Base-by-base conservation (phyloP, 2,329 filamentous ascomycete species). In the Didymellaceae sp. region DNA sequence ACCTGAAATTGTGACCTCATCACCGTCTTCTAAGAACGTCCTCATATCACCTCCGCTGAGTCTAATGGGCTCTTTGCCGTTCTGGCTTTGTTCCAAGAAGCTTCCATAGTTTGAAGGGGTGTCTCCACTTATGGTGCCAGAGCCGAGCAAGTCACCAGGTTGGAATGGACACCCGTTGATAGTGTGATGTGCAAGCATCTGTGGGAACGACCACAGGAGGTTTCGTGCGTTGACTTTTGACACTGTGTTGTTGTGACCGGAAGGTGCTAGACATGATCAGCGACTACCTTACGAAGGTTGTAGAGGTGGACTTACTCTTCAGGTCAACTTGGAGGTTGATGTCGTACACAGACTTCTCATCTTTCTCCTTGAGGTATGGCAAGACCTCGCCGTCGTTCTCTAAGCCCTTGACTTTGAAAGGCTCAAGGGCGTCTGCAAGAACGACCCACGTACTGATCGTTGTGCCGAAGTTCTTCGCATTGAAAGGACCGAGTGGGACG, bases 361-460 rank as follows among this genome's bases (percentile, higher is more conserved):
- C 78, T 58, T 78, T 80, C 66, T 91, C 86, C 51, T 80, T 80
- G 33, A 94, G 72, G 65, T 89, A 89, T 0, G 83, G 82, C 18
- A 88, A 71, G 3, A 87, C 59, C 17, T 80, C 70, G 0, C 76
- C 76, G 37, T 83, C 78, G 55, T 84, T 85, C 14, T 78, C 75
- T 3, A 88, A 68, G 5, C 82, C 84, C 7, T 75, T 63, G 0
- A 78, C 74, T 26, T 81, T 76, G 74, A 88, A 89, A 0, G 85
- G 86, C 68, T 89, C 88, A 24, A 94, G 76, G 1, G 90, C 89
- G 66, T 92, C 89, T 24, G 86, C 81, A 10, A 90, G 77, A 4
- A 94, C 87, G 1, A 94, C 83, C 90, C 90, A 94, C 0, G 89
- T 83, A 53, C 85, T 89, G 59, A 94, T 87, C 0, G 83, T 88